These are phyloP conservation scores for Phytophthora lateralis DNA, from an alignment of 352 stramenopile species.

Conservation along the genomic window DNA sequence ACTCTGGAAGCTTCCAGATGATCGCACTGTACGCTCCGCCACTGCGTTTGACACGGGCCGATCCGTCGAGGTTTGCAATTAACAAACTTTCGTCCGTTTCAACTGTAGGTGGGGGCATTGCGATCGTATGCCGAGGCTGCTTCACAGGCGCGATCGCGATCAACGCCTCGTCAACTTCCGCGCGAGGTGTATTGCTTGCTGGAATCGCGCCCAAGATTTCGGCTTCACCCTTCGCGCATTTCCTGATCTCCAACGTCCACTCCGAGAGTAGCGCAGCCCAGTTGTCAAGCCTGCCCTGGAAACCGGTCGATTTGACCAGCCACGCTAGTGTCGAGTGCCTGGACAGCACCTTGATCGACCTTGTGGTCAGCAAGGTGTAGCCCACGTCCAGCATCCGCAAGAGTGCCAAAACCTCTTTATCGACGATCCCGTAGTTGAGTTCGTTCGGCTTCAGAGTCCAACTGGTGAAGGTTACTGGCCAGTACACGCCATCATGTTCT, in stretches of 20 bases:
- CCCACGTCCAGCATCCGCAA: too few species aligned
- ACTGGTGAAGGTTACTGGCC: not conserved
- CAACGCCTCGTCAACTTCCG: not conserved
- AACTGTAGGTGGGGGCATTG: not conserved
- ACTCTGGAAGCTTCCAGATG: not conserved
- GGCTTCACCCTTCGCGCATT: not conserved
- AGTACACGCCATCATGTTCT: not conserved
- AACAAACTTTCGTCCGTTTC: not conserved
- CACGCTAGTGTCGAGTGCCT: not conserved
- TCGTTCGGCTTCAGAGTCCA: not conserved
- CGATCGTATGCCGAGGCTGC: not conserved
- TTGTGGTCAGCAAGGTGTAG: not conserved
- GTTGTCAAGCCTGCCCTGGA: not conserved
- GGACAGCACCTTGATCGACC: not conserved
- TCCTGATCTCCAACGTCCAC: not conserved
- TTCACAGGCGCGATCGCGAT: not conserved
- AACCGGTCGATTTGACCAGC: not conserved
- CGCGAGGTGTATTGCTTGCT: not conserved
- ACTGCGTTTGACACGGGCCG: not conserved
- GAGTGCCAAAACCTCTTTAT: too few species aligned
- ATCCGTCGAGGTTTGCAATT: not conserved
- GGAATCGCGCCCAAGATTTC: not conserved
- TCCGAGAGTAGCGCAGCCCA: not conserved
- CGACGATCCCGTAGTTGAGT: too few species aligned
- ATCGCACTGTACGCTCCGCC: not conserved